Evolutionary conservation across 2,329 filamentous ascomycete species (phyloP), one percentile per base, ranked within the genome.

Genomic region (Nigrograna mackinnonii): DNA sequence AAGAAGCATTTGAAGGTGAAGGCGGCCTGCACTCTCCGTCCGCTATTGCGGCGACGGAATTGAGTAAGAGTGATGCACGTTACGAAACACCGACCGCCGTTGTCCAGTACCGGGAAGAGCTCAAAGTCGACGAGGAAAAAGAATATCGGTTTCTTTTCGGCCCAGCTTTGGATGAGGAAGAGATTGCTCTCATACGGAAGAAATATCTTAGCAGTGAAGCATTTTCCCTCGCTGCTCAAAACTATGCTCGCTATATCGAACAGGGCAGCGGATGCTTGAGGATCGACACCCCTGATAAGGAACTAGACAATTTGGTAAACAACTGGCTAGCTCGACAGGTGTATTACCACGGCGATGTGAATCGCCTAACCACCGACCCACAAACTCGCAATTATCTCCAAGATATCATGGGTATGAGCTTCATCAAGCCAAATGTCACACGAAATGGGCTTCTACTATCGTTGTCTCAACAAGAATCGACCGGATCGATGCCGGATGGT

Each of bases 401-500:
- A 54, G 79, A 82, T 60, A 80, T 79, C 58, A 81, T 82, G 79
- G 79, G 79, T 42, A 82, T 82, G 79, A 74, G 72, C 36, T 82
- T 74, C 60, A 77, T 82, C 63, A 73, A 74, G 44, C 77, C 79
- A 0, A 58, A 67, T 3, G 73, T 78, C 1, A 67, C 77, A 16
- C 74, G 78, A 4, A 62, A 66, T 21, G 73, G 78, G 5, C 72
- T 82, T 43, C 35, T 79, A 30, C 77, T 60, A 2, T 72, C 78
- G 0, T 67, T 82, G 2, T 67, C 72, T 0, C 79, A 82, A 49
- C 79, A 82, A 52, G 76, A 80, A 49, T 58, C 70, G 12, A 77
- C 67, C 17, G 79, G 79, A n/a, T 70, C 77, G 13, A 80, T 82
- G 78, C 79, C 79, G 0, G 79, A 82, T 52, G 79, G 79, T 5